These are phyloP conservation scores for Aureobasidium sp. DNA, from an alignment of 2,329 filamentous ascomycete genomes.

Conservation along the genomic window DNA sequence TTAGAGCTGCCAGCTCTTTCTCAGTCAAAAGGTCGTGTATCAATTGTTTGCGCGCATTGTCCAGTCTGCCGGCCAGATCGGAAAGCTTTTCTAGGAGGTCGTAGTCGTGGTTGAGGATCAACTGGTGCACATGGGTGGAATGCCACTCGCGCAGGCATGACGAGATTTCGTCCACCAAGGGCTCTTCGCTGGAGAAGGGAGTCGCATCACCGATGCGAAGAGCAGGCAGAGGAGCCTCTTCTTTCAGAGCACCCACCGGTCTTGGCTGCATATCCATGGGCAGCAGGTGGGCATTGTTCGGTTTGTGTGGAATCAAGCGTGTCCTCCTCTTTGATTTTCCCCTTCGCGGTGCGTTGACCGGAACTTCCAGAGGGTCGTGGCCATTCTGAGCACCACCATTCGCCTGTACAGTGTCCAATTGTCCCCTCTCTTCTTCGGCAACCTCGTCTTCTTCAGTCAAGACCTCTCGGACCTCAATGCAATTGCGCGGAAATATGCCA, in stretches of 20 bases:
- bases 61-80: slow-evolving; percentile 71
- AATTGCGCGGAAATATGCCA: slow-evolving; percentile 93
- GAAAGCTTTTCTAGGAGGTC: slow-evolving; percentile 72
- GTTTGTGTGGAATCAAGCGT: not conserved
- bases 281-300: not conserved
- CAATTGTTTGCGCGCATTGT: slow-evolving; percentile 79
- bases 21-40: slow-evolving; percentile 88
- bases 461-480: slow-evolving; percentile 89
- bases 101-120: slow-evolving; percentile 79
- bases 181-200: slow-evolving; percentile 79
- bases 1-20: slow-evolving; percentile 70
- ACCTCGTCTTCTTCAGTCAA: slow-evolving; percentile 57
- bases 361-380: not conserved
- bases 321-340: slow-evolving; percentile 1
- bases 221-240: slow-evolving; percentile 90
- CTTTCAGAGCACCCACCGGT: slow-evolving; percentile 64
- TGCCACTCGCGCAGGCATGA: slow-evolving; percentile 98
- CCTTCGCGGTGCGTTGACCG: not conserved
- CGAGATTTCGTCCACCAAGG: slow-evolving; percentile 93
- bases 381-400: not conserved
- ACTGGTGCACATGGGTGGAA: slow-evolving; percentile 88
- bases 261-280: slow-evolving; percentile 34
- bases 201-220: slow-evolving; percentile 97
- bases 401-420: not conserved
- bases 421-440: slow-evolving; percentile 17